Evolutionary conservation across 2,329 filamentous ascomycete genomes (phyloP).

Genomic region (Daldinia sp.): DNA sequence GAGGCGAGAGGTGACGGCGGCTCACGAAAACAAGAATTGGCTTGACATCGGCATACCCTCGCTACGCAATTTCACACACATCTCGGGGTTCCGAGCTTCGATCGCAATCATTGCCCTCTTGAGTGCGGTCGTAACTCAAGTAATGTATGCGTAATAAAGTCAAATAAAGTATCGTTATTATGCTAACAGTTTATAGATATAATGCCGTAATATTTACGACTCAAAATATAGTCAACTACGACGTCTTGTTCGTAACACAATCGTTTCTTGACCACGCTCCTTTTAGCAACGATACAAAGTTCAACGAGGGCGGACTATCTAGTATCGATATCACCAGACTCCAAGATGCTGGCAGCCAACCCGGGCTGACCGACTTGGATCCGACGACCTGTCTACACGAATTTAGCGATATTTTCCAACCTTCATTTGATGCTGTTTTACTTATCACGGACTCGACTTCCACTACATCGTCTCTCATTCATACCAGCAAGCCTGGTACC

Average conservation of each 20-base stretch:
- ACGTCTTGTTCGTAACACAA: constrained; percentile 52
- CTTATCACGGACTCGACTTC: constrained; percentile 50
- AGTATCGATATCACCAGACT: constrained; percentile 53
- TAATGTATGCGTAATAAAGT: constrained; percentile 59
- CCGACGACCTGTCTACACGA: constrained; percentile 50
- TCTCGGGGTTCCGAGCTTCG: constrained; percentile 57
- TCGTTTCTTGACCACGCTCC: constrained; percentile 54
- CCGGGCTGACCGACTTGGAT: constrained; percentile 47
- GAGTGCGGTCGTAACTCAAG: constrained; percentile 59
- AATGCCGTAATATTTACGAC: constrained; percentile 64
- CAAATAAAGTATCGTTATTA: not conserved
- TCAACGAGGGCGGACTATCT: constrained; percentile 53
- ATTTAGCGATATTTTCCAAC: constrained; percentile 52
- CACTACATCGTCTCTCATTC: constrained; percentile 51
- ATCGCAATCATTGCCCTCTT: constrained; percentile 57
- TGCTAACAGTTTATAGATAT: constrained; percentile 56
- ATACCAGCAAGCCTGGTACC: constrained; percentile 50
- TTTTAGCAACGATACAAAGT: constrained; percentile 53
- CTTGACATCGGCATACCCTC: constrained; percentile 67
- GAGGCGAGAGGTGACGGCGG: constrained; percentile 60
- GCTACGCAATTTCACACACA: constrained; percentile 60
- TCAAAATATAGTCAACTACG: constrained; percentile 50
- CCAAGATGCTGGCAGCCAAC: constrained; percentile 51
- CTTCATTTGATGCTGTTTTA: constrained; percentile 52
- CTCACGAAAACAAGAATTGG: constrained; percentile 61